These are phyloP conservation scores for Sequoia sempervirens DNA, from an alignment of 75 land plant species.

Conservation along the genomic window DNA sequence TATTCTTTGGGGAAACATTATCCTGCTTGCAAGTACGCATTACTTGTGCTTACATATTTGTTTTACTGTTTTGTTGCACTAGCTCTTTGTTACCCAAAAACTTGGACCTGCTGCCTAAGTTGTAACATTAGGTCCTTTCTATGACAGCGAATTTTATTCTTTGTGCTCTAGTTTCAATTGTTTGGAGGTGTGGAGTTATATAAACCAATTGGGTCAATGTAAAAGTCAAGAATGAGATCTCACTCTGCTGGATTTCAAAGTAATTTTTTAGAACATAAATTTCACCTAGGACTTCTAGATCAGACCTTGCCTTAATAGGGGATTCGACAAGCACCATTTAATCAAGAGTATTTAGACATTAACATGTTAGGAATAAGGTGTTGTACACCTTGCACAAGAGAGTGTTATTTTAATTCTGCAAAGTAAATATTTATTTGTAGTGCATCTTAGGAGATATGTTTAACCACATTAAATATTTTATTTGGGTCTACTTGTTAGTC, in stretches of 20 bases:
- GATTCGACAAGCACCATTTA: neutral
- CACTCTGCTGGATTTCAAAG: neutral
- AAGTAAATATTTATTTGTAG: too few relatives aligned
- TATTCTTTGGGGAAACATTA: conserved; percentile 25
- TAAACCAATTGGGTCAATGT: neutral
- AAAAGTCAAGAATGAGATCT: neutral
- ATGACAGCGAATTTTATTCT: neutral
- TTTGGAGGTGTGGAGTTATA: neutral
- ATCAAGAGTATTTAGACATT: neutral
- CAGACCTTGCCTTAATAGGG: neutral
- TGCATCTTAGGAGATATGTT: too few relatives aligned
- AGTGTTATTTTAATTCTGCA: too few relatives aligned
- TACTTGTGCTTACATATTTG: neutral
- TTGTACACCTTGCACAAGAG: too few relatives aligned
- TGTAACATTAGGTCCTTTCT: neutral
- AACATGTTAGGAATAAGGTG: neutral
- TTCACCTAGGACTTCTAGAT: neutral
- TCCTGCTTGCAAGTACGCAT: conserved; percentile 29
- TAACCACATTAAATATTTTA: too few relatives aligned
- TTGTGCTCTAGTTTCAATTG: conserved; percentile 1
- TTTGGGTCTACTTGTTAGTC: too few relatives aligned
- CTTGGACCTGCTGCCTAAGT: neutral
- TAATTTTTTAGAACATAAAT: neutral
- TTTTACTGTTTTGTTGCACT: neutral
- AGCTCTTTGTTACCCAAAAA: neutral